These are phyloP conservation scores for Acephala macrosclerotiorum DNA, from an alignment of 2,329 filamentous ascomycete species.

Conservation along the genomic window DNA sequence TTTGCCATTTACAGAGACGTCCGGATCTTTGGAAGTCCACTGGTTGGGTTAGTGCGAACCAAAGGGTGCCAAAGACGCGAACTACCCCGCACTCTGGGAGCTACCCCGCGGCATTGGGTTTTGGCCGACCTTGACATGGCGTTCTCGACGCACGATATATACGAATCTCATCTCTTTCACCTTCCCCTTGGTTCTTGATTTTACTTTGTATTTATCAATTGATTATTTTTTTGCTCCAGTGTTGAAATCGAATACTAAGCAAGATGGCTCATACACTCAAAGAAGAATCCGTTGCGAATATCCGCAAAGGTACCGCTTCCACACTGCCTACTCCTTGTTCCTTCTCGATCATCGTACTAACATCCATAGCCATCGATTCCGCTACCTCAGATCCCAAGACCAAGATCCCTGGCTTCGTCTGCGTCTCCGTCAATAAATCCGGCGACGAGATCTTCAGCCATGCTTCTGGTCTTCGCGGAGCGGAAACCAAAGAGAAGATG, in stretches of 20 bases:
- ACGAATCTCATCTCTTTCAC: not conserved
- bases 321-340: not conserved
- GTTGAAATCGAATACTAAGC: not conserved
- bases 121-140: no score
- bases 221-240: not conserved
- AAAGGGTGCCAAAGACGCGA: not conserved
- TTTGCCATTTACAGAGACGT: not conserved
- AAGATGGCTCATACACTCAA: not conserved
- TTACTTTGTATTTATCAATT: not conserved
- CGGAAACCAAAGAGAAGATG: constrained; percentile 58
- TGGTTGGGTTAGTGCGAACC: not conserved
- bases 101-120: not conserved
- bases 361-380: constrained; percentile 20
- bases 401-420: constrained; percentile 52
- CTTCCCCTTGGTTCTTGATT: not conserved
- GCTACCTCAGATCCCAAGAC: constrained; percentile 14
- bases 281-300: not conserved
- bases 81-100: not conserved
- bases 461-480: constrained; percentile 55
- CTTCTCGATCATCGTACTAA: not conserved
- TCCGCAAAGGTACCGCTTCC: not conserved
- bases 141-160: not conserved
- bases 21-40: not conserved
- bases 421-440: constrained; percentile 55
- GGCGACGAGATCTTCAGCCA: constrained; percentile 57